These are phyloP conservation scores for Ilex paraguariensis DNA, from an alignment of 305 asterid genomes.

Conservation along the genomic window DNA sequence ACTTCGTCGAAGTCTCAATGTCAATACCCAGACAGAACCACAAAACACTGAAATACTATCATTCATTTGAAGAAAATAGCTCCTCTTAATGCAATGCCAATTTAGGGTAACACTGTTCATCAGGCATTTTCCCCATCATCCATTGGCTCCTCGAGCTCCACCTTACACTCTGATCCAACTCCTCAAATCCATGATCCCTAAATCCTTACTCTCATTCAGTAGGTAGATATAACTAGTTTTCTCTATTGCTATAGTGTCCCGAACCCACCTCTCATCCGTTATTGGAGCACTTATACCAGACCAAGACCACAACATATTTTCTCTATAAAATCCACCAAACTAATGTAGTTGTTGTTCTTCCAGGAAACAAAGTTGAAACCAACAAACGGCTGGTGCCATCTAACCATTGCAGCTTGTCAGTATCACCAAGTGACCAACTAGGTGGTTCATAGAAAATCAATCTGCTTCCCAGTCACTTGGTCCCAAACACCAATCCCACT, in stretches of 20 bases:
- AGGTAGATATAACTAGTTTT: slow-evolving; percentile 58
- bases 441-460: slow-evolving; percentile 79
- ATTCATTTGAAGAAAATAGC: slow-evolving; percentile 74
- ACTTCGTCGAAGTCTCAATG: slow-evolving; percentile 60
- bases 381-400: slow-evolving; percentile 61
- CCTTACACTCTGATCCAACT: slow-evolving; percentile 45
- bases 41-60: slow-evolving; percentile 72
- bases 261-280: slow-evolving; percentile 66
- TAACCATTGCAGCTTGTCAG: slow-evolving; percentile 83
- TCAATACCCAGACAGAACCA: slow-evolving; percentile 74
- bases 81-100: slow-evolving; percentile 71
- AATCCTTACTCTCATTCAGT: slow-evolving; percentile 84
- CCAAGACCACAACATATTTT: slow-evolving; percentile 91
- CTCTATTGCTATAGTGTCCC: slow-evolving; percentile 89
- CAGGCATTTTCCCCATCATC: slow-evolving; percentile 82
- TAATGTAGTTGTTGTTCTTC: slow-evolving; percentile 76
- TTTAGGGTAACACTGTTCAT: slow-evolving; percentile 88
- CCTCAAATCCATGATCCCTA: slow-evolving; percentile 88
- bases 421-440: slow-evolving; percentile 89
- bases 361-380: slow-evolving; percentile 91
- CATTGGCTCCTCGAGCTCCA: slow-evolving; percentile 90
- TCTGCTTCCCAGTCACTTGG: slow-evolving; percentile 67
- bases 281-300: slow-evolving; percentile 49
- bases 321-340: slow-evolving; percentile 76
- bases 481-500: slow-evolving; percentile 94